Base-by-base conservation (phyloP, 768 basidiomycete species). In the Rickenella mellea region DNA sequence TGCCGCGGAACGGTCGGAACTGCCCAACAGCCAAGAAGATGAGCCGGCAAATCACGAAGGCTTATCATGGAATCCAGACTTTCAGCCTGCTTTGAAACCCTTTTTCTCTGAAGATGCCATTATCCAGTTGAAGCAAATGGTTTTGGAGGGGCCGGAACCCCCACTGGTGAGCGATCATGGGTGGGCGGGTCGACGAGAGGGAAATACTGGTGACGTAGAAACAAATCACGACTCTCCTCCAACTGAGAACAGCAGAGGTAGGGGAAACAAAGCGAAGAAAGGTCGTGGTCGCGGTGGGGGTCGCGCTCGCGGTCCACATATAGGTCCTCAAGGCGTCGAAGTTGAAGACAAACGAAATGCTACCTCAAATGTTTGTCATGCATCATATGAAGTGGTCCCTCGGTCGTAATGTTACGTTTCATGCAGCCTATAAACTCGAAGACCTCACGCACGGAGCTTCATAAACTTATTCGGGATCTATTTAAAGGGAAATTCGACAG, bases 401-500 rank as follows among this genome's bases (percentile, higher is more conserved):
- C n/a, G 15, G 9, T 36, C 12, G 4, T 3, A 14, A 36, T 22
- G 20, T 22, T 36, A 3, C 19, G 2, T 36, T 3, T 7, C 17
- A 36, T 27, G 6, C 59, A 96, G 91, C 82, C 87, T 8, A 93
- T 99, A 36, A 57, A 69, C 19, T 82, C 80, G 6, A 98, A 98
- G 61, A 71, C 74, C 27, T 76, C 73, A 5, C 77, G 96, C 21
- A 89, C 88, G 2, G 75, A 76, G 2, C 71, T 97, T 46, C 96
- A 99, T 58, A 71, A 85, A 59, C 63, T 69, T 11, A 68, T 99
- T 38, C 77, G 96, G 44, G 77, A 82, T 49, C 58, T 87, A 14
- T 97, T 98, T 59, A 66, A 58, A 3, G 89, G 90, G 22, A 86
- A 85, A 52, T 71, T 98, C 40, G 85, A 93, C 41, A 87, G 79